Base-by-base conservation (phyloP, 257 asterid genomes). In the Prunella vulgaris region DNA sequence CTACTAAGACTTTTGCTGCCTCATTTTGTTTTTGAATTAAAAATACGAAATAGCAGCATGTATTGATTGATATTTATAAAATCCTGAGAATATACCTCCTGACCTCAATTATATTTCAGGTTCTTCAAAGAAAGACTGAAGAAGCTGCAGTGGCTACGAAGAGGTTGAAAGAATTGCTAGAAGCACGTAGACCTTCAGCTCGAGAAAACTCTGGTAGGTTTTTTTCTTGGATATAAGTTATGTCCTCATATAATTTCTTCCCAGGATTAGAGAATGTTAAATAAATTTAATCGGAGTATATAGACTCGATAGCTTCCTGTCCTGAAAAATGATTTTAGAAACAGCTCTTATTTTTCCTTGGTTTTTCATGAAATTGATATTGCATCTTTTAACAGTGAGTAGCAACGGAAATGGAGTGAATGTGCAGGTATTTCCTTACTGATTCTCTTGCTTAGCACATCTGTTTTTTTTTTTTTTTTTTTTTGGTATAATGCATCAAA, bases 101-200 rank as follows among this genome's bases (percentile, higher is more conserved):
- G 64, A 63, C 33, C 44, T 32, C 58, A n/a, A 69, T 72, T 67
- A 59, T 51, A 37, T 66, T 78, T 77, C 87, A 94, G 99, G 99
- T 94, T 84, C 99, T 94, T 63, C 98, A 94, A 80, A 88, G 99
- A 76, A 94, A 94, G 84, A 94, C 96, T 32, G 99, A 89, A 79
- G 98, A 94, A 84, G 99, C 99, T 75, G 99, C 99, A 77, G 75
- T 94, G 86, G 99, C 99, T 76, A 94, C 99, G 74, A 89, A 88
- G 85, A 86, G 98, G 84, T 84, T 94, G 68, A 94, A 94, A 79
- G 99, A 91, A 79, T 76, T 94, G 89, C 91, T 94, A 46, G 99
- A 94, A 85, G 96, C 96, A 58, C 98, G 99, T 40, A 94, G 88
- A 86, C 80, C 90, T 75, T 81, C 97, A 44, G 73, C 81, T 70